A percentile compares a stretch with the other conserved stretches of the same genome.
Evolutionary conservation across 495 filamentous ascomycete species (phyloP).

Genomic region (Penicillium steckii): DNA sequence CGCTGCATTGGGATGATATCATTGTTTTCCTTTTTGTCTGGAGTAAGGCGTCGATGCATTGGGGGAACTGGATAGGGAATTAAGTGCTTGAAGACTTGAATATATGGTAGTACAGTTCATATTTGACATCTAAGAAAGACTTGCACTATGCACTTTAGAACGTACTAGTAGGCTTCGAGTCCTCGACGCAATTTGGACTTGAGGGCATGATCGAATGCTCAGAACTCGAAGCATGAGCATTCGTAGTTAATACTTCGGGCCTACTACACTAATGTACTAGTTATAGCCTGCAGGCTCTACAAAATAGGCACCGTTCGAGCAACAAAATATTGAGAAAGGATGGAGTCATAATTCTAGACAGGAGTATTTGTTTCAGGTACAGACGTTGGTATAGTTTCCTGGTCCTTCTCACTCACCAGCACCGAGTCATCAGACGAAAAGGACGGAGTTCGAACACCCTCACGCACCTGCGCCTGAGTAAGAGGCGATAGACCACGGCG

Average conservation of each 20-base stretch:
- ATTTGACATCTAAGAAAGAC: neutral
- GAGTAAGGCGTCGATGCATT: conserved; percentile 23
- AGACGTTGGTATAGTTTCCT: conserved; percentile 21
- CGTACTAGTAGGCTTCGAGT: too few species aligned
- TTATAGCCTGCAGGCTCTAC: neutral
- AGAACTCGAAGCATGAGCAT: neutral
- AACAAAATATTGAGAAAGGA: neutral
- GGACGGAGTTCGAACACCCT: conserved; percentile 37
- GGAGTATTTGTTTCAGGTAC: conserved; percentile 12
- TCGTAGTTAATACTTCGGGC: neutral
- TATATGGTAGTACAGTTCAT: conserved; percentile 7
- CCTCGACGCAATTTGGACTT: too few species aligned
- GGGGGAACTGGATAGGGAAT: conserved; percentile 11
- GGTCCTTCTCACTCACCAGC: conserved; percentile 24
- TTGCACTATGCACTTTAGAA: too few species aligned
- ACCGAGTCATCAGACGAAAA: conserved; percentile 42
- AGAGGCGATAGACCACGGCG: conserved; percentile 42
- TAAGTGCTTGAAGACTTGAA: conserved; percentile 20
- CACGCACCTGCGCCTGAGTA: conserved; percentile 44
- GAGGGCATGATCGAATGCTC: neutral
- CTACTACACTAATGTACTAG: neutral
- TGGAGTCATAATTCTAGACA: conserved; percentile 6
- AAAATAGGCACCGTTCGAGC: neutral
- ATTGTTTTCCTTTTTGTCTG: conserved; percentile 25
- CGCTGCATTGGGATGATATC: conserved; percentile 33